Base-by-base conservation (phyloP, 2,329 filamentous ascomycete genomes). In the Blumeria graminis region DNA sequence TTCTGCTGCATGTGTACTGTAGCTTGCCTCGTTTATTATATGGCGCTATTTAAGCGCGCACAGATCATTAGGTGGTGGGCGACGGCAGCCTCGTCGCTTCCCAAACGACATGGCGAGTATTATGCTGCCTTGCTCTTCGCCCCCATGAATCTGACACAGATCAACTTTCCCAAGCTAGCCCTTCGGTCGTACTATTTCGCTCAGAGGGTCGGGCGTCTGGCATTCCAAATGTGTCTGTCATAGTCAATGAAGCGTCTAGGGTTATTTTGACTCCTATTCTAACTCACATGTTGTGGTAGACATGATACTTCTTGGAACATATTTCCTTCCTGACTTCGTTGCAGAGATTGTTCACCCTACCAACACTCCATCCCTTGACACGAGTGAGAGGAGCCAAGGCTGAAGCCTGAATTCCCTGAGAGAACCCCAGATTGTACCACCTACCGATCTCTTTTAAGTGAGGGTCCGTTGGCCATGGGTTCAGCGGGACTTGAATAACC, bases 381-480 rank as follows among this genome's bases (percentile, higher is more conserved):
- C 81, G 76, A 48, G 77, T 81, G 65, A 95, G 75, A 7, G 88
- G 83, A 38, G 76, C 83, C 63, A 92, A 68, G 61, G 81, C 82
- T 63, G 93, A 72, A 11, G 81, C 80, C 62, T 87, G 78, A 54
- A 93, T 69, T 32, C 84, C 83, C 64, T 85, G 78, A 10, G 76
- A 80, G 62, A 94, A 72, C 41, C 80, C 82, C 28, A 90, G 71
- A 64, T 90, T 88, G 69, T 93, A 94, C 84, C 86, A 94, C 57
- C 80, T 75, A 34, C 84, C 86, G 56, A 88, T 75, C 48, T 82
- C 76, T 59, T 79, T 81, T 61, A 80, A 74, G 60, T 79, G 73
- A 32, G 74, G 71, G 62, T 86, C 78, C 32, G 71, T 67, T 58
- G 78, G 76, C 83, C 85, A 90, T 28, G 81, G 78, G 64, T 83